phyloP scores from a whole-genome alignment of 257 asterid species.

The Plectranthus barbatus region DNA sequence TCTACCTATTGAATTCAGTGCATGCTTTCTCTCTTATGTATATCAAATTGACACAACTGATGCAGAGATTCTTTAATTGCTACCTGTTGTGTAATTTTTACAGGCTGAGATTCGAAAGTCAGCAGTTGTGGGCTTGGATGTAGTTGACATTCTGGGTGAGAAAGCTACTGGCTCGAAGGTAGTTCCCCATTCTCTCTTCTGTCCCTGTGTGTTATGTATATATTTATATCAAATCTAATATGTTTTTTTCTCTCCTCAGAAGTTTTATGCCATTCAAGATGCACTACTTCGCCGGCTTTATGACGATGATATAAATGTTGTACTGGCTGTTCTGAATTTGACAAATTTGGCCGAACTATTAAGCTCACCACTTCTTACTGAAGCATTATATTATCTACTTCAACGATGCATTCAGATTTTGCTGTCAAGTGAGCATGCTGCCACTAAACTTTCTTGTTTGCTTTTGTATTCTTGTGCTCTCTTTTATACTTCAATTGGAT shows the following conservation, averaged over 20 bases:
- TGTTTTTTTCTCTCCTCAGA: slow-evolving; percentile 29
- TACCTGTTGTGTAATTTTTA: not conserved
- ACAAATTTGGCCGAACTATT: slow-evolving; percentile 44
- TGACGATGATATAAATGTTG: slow-evolving; percentile 80
- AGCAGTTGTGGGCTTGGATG: slow-evolving; percentile 54
- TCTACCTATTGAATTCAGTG: not conserved
- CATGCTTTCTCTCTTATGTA: not conserved
- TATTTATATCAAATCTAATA: not conserved
- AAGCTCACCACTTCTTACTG: slow-evolving; percentile 37
- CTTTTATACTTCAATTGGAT: not conserved
- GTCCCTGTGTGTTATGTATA: not conserved
- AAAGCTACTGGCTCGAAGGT: slow-evolving; percentile 64
- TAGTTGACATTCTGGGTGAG: slow-evolving; percentile 35
- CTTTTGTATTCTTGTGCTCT: not conserved
- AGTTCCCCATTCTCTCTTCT: slow-evolving; percentile 3
- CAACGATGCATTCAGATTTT: slow-evolving; percentile 53
- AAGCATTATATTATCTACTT: slow-evolving; percentile 48
- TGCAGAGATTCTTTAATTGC: not conserved
- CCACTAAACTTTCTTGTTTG: not conserved
- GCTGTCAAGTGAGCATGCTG: slow-evolving; percentile 48
- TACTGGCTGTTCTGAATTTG: slow-evolving; percentile 55
- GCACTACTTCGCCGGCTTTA: slow-evolving; percentile 62
- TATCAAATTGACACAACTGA: not conserved
- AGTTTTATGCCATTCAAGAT: slow-evolving; percentile 59
- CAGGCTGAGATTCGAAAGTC: slow-evolving; percentile 77